A percentile compares a stretch with the other conserved stretches of the same genome.
Evolutionary conservation across 139 green algal genomes (phyloP).

Genomic region (Chlorella vulgaris): DNA sequence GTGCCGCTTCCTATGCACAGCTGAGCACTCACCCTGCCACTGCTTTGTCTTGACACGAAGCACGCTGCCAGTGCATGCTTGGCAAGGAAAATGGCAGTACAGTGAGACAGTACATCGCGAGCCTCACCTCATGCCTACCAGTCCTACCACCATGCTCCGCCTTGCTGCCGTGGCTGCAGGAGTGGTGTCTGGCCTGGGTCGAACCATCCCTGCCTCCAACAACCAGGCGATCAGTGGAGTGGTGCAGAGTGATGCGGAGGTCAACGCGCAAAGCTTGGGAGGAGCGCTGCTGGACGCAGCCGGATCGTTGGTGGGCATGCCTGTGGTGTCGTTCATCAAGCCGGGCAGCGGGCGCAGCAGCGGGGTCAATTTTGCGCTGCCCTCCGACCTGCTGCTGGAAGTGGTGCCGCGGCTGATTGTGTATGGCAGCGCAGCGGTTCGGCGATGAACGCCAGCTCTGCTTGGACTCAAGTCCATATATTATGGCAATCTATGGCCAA

Average conservation of each 20-base stretch:
- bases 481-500: too few species aligned
- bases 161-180: not conserved
- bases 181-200: constrained; percentile 6
- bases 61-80: too few species aligned
- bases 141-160: not conserved
- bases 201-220: constrained; percentile 28
- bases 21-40: not conserved
- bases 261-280: constrained; percentile 81
- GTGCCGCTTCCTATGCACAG: not conserved
- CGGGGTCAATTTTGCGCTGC: constrained; percentile 80
- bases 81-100: too few species aligned
- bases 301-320: constrained; percentile 73
- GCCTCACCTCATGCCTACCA: too few species aligned
- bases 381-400: constrained; percentile 55
- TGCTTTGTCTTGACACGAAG: too few species aligned
- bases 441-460: not conserved
- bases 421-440: constrained; percentile 48
- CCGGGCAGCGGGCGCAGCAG: constrained; percentile 48
- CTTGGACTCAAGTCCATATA: not conserved
- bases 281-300: constrained; percentile 82
- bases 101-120: too few species aligned
- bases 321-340: constrained; percentile 36
- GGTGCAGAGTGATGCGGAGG: constrained; percentile 84
- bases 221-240: constrained; percentile 4
- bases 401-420: constrained; percentile 76